phyloP scores from a whole-genome alignment of 1,139 yeast species.

The Blastobotrys persicus region DNA sequence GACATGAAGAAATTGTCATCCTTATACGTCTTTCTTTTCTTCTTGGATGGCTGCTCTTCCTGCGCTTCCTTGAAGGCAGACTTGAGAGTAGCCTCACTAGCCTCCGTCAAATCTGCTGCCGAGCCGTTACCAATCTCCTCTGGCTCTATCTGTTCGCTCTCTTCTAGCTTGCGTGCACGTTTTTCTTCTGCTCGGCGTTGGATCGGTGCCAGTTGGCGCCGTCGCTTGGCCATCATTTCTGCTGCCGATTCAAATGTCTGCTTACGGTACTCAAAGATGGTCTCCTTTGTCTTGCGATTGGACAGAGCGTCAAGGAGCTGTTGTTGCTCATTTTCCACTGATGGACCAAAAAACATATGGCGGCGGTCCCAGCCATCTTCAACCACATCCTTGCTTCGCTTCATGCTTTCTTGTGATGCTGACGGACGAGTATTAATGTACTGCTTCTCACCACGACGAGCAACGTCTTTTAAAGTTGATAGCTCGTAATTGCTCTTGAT shows the following conservation, averaged over 20 bases:
- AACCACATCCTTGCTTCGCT: constrained; percentile 77
- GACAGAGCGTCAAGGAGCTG: constrained; percentile 67
- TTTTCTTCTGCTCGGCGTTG: constrained; percentile 75
- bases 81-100: constrained; percentile 34
- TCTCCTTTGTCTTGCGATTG: constrained; percentile 63
- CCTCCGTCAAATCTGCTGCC: constrained; percentile 23
- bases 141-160: constrained; percentile 24
- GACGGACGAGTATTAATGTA: constrained; percentile 82
- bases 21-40: constrained; percentile 44
- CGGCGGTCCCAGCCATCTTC: constrained; percentile 81
- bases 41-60: constrained; percentile 9
- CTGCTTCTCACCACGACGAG: constrained; percentile 82
- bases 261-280: constrained; percentile 80
- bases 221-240: constrained; percentile 79
- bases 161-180: constrained; percentile 49
- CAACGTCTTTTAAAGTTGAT: constrained; percentile 61
- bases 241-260: constrained; percentile 60
- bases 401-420: constrained; percentile 81
- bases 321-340: constrained; percentile 51
- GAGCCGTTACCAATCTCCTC: constrained; percentile 12
- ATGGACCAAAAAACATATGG: constrained; percentile 55
- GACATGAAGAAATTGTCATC: constrained; percentile 86
- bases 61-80: constrained; percentile 28
- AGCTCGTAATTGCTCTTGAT: constrained; percentile 69
- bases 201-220: constrained; percentile 84